phyloP scores from a whole-genome alignment of 2,329 filamentous ascomycete genomes.

The Incumbomyces lentus region DNA sequence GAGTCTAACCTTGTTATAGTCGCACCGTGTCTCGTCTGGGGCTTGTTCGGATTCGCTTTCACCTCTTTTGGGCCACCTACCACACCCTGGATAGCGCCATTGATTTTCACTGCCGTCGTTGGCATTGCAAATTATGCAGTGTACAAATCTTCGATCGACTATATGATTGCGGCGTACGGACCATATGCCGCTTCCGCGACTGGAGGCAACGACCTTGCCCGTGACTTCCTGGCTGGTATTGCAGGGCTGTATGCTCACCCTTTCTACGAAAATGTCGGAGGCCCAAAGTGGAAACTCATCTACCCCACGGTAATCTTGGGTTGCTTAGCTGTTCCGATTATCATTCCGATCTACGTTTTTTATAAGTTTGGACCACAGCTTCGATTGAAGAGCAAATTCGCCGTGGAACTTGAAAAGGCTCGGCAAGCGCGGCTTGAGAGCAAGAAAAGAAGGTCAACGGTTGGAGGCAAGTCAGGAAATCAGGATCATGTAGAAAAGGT shows the following conservation, averaged over 20 bases:
- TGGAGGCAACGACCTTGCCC: slow-evolving; percentile 55
- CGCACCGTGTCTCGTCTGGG: slow-evolving; percentile 47
- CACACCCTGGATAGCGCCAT: slow-evolving; percentile 51
- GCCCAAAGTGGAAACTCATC: slow-evolving; percentile 23
- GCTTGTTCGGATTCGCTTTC: slow-evolving; percentile 53
- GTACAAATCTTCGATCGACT: slow-evolving; percentile 55
- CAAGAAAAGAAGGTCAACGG: slow-evolving; percentile 9
- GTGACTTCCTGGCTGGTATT: slow-evolving; percentile 54
- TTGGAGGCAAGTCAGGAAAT: neutral
- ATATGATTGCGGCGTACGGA: slow-evolving; percentile 56
- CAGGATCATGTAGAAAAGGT: slow-evolving; percentile 10
- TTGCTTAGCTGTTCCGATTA: slow-evolving; percentile 50
- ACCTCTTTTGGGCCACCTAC: slow-evolving; percentile 43
- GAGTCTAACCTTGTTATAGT: slow-evolving; percentile 23
- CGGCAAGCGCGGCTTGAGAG: slow-evolving; percentile 21
- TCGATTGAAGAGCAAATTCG: slow-evolving; percentile 51
- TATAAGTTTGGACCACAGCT: slow-evolving; percentile 53
- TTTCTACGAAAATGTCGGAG: slow-evolving; percentile 40
- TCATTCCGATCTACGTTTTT: slow-evolving; percentile 53
- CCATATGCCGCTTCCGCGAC: slow-evolving; percentile 56
- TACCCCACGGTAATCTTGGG: slow-evolving; percentile 50
- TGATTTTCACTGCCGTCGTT: slow-evolving; percentile 48
- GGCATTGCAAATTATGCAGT: slow-evolving; percentile 49
- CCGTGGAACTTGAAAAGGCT: slow-evolving; percentile 47
- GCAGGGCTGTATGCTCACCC: slow-evolving; percentile 50